phyloP scores from a whole-genome alignment of 2,329 filamentous ascomycete species.

The Phialophora tarda region DNA sequence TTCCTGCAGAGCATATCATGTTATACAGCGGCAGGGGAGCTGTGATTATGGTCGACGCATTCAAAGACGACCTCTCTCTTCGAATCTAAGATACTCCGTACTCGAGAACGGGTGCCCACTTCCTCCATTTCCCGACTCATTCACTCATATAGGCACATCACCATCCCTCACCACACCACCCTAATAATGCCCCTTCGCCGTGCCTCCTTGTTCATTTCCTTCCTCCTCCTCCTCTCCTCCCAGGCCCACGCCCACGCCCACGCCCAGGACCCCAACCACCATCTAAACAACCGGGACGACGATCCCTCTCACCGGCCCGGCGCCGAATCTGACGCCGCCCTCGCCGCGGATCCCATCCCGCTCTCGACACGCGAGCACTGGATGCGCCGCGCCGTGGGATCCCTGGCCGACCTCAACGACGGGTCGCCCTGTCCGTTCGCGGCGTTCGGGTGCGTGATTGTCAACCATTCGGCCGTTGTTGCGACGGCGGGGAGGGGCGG shows the following conservation, averaged over 20 bases:
- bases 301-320: conserved; percentile 5
- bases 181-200: background rate
- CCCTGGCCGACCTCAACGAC: conserved; percentile 45
- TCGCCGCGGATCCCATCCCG: conserved; percentile 40
- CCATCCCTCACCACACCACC: background rate
- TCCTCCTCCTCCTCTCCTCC: background rate
- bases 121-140: background rate
- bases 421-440: conserved; percentile 58
- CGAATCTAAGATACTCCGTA: background rate
- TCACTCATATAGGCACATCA: background rate
- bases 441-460: conserved; percentile 61
- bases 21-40: background rate
- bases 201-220: background rate
- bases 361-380: conserved; percentile 54
- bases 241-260: background rate
- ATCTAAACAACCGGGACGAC: conserved; percentile 1
- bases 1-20: background rate
- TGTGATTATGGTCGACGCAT: background rate
- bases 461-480: conserved; percentile 58
- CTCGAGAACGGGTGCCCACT: background rate
- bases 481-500: conserved; percentile 28
- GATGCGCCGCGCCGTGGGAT: conserved; percentile 59
- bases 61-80: background rate
- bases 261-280: conserved; percentile 1
- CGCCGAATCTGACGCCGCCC: background rate